Percentiles rank a stretch among this genome's conserved stretches.
Evolutionary conservation across 805 yeast genomes (phyloP).

Genomic region (Ogataea pignaliae): DNA sequence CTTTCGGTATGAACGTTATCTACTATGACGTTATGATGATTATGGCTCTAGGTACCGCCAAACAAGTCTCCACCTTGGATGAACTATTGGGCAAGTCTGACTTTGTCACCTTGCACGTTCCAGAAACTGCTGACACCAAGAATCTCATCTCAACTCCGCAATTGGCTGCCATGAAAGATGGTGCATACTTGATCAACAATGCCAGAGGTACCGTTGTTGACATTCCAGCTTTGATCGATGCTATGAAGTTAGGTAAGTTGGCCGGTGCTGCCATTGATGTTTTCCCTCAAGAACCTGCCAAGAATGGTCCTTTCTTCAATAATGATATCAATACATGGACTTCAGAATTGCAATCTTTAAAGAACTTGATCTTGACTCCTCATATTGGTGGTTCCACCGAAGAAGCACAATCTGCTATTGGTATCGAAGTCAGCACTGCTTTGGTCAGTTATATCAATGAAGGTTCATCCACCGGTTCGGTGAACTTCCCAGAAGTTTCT

Average conservation of each 20-base stretch:
- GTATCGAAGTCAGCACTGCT: slow-evolving; percentile 87
- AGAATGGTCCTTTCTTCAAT: slow-evolving; percentile 82
- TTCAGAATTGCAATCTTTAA: slow-evolving; percentile 71
- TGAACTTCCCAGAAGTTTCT: slow-evolving; percentile 97
- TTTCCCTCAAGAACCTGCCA: slow-evolving; percentile 95
- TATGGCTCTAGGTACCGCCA: slow-evolving; percentile 96
- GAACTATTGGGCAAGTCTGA: slow-evolving; percentile 80
- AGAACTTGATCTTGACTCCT: slow-evolving; percentile 91
- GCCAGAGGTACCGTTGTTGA: slow-evolving; percentile 98
- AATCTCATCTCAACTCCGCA: slow-evolving; percentile 86
- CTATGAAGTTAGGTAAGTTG: slow-evolving; percentile 86
- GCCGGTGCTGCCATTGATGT: slow-evolving; percentile 98
- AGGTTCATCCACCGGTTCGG: slow-evolving; percentile 93
- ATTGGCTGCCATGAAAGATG: slow-evolving; percentile 94
- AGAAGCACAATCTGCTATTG: slow-evolving; percentile 97
- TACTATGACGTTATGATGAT: slow-evolving; percentile 90
- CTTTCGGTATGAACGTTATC: slow-evolving; percentile 94
- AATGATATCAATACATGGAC: slow-evolving; percentile 78
- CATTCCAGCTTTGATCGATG: slow-evolving; percentile 87
- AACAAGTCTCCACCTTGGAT: slow-evolving; percentile 80
- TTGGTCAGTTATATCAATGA: slow-evolving; percentile 90
- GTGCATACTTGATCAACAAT: slow-evolving; percentile 90
- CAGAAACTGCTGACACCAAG: slow-evolving; percentile 89
- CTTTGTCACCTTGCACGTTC: slow-evolving; percentile 91
- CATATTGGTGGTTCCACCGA: slow-evolving; percentile 99